Evolutionary conservation across 2,329 filamentous ascomycete species (phyloP).

Genomic region (Lecanicillium sp.): DNA sequence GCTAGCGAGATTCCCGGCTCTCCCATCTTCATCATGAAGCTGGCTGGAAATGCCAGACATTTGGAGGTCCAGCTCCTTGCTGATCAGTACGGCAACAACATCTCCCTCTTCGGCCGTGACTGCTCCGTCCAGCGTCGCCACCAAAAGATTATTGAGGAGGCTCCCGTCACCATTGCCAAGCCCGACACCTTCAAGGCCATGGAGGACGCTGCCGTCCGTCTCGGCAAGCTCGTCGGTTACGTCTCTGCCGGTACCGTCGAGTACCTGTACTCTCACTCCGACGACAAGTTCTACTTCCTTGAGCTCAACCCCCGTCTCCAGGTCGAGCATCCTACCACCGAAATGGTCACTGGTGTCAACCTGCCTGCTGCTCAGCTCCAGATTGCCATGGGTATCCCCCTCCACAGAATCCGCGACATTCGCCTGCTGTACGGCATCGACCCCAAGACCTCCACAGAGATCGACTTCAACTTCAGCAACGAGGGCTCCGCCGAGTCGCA

Average conservation of each 20-base stretch:
- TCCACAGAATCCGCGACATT: conserved; percentile 94
- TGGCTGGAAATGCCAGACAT: conserved; percentile 92
- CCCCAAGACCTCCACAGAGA: conserved; percentile 74
- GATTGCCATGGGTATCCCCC: conserved; percentile 95
- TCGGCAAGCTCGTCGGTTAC: conserved; percentile 92
- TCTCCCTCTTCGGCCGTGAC: conserved; percentile 96
- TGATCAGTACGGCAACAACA: conserved; percentile 99
- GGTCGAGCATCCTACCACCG: conserved; percentile 90
- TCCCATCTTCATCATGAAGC: conserved; percentile 99
- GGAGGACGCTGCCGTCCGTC: conserved; percentile 92
- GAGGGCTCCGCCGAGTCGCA: conserved; percentile 77
- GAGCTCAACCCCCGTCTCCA: conserved; percentile 85
- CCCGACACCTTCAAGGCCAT: conserved; percentile 84
- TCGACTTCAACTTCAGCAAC: conserved; percentile 94
- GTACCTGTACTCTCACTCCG: conserved; percentile 95
- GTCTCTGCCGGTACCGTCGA: conserved; percentile 98
- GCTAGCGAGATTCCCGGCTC: conserved; percentile 97
- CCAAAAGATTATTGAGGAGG: conserved; percentile 99
- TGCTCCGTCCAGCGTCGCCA: conserved; percentile 97
- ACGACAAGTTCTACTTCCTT: conserved; percentile 98
- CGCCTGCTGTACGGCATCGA: conserved; percentile 93
- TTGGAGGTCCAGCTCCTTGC: conserved; percentile 95
- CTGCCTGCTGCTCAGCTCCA: conserved; percentile 95
- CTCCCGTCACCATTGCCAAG: conserved; percentile 93
- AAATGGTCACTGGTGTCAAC: conserved; percentile 83